Percentiles rank a stretch among this genome's conserved stretches.
These are phyloP conservation scores for Zymoseptoria crescenta DNA, from an alignment of 2,329 filamentous ascomycete species.

Conservation along the genomic window DNA sequence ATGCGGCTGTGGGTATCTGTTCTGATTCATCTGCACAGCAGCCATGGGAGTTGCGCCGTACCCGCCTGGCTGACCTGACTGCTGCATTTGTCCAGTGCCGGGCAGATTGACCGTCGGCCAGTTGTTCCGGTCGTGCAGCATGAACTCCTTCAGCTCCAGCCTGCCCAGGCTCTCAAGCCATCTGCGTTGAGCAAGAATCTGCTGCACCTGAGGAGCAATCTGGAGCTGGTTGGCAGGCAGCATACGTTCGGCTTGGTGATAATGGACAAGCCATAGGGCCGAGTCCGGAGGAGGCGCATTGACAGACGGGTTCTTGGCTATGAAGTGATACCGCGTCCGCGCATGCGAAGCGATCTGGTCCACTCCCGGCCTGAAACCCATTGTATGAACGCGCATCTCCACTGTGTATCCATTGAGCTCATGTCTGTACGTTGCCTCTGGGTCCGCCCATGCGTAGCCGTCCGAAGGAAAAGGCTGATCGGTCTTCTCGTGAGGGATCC, in stretches of 20 bases:
- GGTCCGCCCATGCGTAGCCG: slow-evolving; percentile 83
- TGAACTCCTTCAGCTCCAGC: slow-evolving; percentile 84
- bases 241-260: slow-evolving; percentile 69
- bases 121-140: slow-evolving; percentile 79
- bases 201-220: slow-evolving; percentile 50
- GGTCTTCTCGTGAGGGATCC: slow-evolving; percentile 71
- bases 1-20: slow-evolving; percentile 23
- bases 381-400: slow-evolving; percentile 79
- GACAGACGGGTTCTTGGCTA: slow-evolving; percentile 63
- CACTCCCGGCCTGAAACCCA: slow-evolving; percentile 65
- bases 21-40: slow-evolving; percentile 13
- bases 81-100: slow-evolving; percentile 17
- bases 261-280: slow-evolving; percentile 85
- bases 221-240: slow-evolving; percentile 62
- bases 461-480: slow-evolving; percentile 76
- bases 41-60: slow-evolving; percentile 7
- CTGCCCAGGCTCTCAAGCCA: slow-evolving; percentile 66
- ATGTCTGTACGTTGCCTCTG: slow-evolving; percentile 68
- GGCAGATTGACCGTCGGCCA: slow-evolving; percentile 81
- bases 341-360: slow-evolving; percentile 70
- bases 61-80: slow-evolving; percentile 1
- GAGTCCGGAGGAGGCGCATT: slow-evolving; percentile 67
- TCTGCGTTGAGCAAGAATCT: slow-evolving; percentile 53
- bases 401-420: slow-evolving; percentile 67
- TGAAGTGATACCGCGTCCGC: slow-evolving; percentile 77